Percentiles rank a stretch among this genome's conserved stretches.
Evolutionary conservation across 345 rosid species (phyloP).

Genomic region (Syzygium jambos): DNA sequence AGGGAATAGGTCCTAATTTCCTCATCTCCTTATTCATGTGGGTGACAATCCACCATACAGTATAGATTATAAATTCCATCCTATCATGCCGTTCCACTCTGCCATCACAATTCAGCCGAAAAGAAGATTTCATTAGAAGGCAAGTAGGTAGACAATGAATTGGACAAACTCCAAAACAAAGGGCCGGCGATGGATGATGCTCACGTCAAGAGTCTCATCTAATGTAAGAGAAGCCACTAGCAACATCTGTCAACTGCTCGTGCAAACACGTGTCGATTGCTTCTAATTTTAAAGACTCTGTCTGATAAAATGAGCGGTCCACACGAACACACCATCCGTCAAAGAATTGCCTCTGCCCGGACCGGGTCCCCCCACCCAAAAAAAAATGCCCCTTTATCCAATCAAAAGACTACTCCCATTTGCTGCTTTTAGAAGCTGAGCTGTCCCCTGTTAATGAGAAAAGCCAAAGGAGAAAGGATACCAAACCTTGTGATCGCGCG

Average conservation of each 20-base stretch:
- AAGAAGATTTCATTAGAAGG: neutral
- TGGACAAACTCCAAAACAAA: neutral
- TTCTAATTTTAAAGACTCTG: neutral
- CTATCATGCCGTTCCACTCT: neutral
- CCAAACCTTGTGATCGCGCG: conserved; percentile 56
- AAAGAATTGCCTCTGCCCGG: neutral
- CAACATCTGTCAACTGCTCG: neutral
- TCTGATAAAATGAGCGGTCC: neutral
- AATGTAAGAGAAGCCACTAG: neutral
- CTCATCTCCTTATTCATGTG: neutral
- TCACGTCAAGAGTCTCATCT: neutral
- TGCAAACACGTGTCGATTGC: neutral
- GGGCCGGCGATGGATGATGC: neutral
- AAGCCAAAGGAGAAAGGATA: neutral
- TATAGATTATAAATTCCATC: neutral
- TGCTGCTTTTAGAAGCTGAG: neutral
- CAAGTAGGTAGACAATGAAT: neutral
- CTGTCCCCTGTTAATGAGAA: neutral
- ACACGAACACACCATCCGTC: neutral
- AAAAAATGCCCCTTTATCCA: neutral
- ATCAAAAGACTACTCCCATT: neutral
- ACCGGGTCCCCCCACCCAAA: neutral
- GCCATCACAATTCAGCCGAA: neutral
- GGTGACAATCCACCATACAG: neutral
- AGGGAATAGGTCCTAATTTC: neutral